Base-by-base conservation (phyloP, 148 eudicot genomes). In the Polygonum maritimum region DNA sequence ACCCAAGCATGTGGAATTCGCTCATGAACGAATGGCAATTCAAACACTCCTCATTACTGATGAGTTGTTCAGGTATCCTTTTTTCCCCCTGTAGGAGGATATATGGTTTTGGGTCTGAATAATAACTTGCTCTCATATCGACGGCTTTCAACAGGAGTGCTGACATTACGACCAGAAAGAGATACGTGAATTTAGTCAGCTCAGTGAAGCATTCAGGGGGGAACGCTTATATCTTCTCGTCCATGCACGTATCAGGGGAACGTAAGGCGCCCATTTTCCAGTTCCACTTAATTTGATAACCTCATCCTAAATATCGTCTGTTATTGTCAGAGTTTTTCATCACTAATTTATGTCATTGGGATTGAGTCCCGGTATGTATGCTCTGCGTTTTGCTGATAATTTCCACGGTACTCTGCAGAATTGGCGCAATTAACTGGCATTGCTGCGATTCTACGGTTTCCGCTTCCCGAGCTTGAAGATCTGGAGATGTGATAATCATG, bases 161-260 rank as follows among this genome's bases (percentile, higher is more conserved):
- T 76, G 97, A 95, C 63, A 76, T 92, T 49, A 81, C 74, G 57
- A 81, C 96, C 0, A 88, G 98, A 77, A 54, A 89, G 86, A 90
- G 86, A 63, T 95, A 95, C 77, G 96, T 88, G 58, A 80, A 86
- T 73, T 86, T 95, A 78, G 97, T 92, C 51, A 82, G 84, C 35
- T 79, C 94, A 4, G 96, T 95, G 69, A 92, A 90, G 86, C 83
- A 74, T 71, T 89, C 91, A 7, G 97, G 97, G 11, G 98, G 98
- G 58, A 83, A 79, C 16, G 87, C 85, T 58, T 82, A 84, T 65
- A 80, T 95, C 83, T 95, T 95, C 81, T 95, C 98, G 22, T 90
- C 98, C 45, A 95, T 95, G 98, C 98, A 95, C 80, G 96, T 90
- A 49, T 95, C 97, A 2, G 98, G 98, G 71, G 97, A 95, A 83